Evolutionary conservation across 257 asterid genomes (phyloP), one percentile per base, ranked within the genome.

Genomic region (Solanum pennellii): DNA sequence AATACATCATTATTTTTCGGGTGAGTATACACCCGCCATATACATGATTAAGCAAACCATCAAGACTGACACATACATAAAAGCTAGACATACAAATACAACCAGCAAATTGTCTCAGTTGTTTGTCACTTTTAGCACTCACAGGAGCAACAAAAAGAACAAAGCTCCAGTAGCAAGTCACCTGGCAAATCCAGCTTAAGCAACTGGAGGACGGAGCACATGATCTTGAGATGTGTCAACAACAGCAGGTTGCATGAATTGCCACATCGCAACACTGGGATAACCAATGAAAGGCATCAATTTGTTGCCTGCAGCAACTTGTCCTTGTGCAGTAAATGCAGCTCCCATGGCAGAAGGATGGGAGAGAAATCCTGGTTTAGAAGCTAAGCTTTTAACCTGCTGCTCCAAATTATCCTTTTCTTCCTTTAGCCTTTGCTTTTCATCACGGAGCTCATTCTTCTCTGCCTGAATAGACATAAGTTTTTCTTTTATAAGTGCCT

Each of bases 261-360:
- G 91, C 91, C 91, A 89, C 91, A 89, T 89, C 2, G 91, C 87
- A 85, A 89, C 85, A 41, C 91, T 88, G 33, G 91, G 91, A 72
- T 89, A 89, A 9, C 91, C 87, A 39, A 89, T 41, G 66, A 87
- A n/a, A 35, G 91, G 91, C 89, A 89, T 85, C 82, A 89, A 42
- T 79, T 89, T 89, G 82, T 84, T 86, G 60, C 91, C 90, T 45
- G 35, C 88, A 25, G 56, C 68, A 12, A 68, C 83, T 74, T 89
- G 89, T 27, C 68, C 80, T 76, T 65, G 88, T 3, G 88, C 39
- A 69, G 87, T 71, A 79, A 76, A 87, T 39, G 88, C 56, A 83
- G 86, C 86, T 35, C 73, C 89, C 80, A 84, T 14, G 27, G 87
- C 82, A 37, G 89, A 85, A 12, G 87, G 88, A 83, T 83, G 89